Base-by-base conservation (phyloP, 106 monocot species). In the Alisma plantagoaquatica region DNA sequence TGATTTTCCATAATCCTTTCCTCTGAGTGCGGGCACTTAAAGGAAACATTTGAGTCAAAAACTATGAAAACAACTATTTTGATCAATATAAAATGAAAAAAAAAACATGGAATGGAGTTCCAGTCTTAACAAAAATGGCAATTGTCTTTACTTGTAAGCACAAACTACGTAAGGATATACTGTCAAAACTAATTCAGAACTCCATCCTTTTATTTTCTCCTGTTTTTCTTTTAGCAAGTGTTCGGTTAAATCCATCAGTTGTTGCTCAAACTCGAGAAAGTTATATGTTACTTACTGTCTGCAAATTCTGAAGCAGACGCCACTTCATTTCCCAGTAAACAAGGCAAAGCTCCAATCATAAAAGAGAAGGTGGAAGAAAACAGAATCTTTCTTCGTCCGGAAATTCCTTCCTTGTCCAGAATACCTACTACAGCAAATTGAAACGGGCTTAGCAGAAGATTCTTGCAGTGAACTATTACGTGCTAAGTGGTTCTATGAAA, bases 1-100 rank as follows among this genome's bases (percentile, higher is more conserved):
- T 63, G 89, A 62, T 73, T 98, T 98, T 25, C 96, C 96, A 73
- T 96, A 96, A 59, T 96, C 89, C 70, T 96, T 96, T 45, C 96
- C 96, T 53, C 89, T 75, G 14, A 96, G 73, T 32, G 96, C 96
- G 46, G 96, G 96, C 96, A 98, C 96, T 98, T 3, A 46, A 46
- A 10, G 11, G n/a, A 46, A 3, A 3, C 45, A 46, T 46, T 46
- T 16, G 3, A 46, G 19, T 46, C 5, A 46, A 10, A 10, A 46
- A 46, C 12, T 38, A 46, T 38, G 14, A 38, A 7, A 38, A 69
- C 1, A 64, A 43, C 17, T 2, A 48, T 22, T 10, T 45, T 41
- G 42, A 31, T 16, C 12, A 46, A 18, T 12, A 29, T n/a, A 27
- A 3, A 11, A 58, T n/a, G 2, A n/a, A 56, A 35, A 12, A 41